Percentiles rank a stretch among this genome's conserved stretches.
Evolutionary conservation across 139 green algal genomes (phyloP).

Genomic region (Tetraselmis striata): DNA sequence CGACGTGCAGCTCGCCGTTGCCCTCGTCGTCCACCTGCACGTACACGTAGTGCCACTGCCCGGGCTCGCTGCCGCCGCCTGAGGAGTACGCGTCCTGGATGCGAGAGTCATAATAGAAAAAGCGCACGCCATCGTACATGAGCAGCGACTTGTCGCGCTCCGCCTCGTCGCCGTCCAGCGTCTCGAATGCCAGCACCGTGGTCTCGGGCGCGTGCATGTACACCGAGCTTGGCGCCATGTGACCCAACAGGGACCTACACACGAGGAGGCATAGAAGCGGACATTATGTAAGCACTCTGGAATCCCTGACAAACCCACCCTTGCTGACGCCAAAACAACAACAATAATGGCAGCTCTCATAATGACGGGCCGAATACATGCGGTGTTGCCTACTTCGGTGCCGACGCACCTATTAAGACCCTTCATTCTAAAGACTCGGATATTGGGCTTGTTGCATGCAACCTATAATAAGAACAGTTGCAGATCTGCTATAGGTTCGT

Average conservation of each 20-base stretch:
- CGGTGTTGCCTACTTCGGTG: too few species aligned
- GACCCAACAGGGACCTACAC: neutral
- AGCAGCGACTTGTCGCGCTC: slow-evolving; percentile 6
- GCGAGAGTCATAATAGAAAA: slow-evolving; percentile 23
- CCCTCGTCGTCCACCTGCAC: slow-evolving; percentile 10
- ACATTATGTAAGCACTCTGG: too few species aligned
- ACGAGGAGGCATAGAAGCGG: too few species aligned
- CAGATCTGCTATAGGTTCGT: too few species aligned
- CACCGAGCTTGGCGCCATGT: neutral
- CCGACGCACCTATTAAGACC: too few species aligned
- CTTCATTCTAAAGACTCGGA: too few species aligned
- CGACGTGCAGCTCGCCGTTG: slow-evolving; percentile 5
- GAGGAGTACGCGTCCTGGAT: slow-evolving; percentile 15
- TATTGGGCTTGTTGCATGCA: too few species aligned
- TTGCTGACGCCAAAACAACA: too few species aligned
- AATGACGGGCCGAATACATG: too few species aligned
- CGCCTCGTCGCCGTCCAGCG: neutral
- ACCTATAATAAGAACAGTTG: too few species aligned
- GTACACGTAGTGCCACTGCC: slow-evolving; percentile 13
- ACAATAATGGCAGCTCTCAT: too few species aligned
- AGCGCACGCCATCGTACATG: slow-evolving; percentile 18
- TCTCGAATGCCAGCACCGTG: slow-evolving; percentile 10
- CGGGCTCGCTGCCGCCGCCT: neutral
- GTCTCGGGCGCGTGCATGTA: neutral
- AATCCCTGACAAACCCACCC: too few species aligned